Evolutionary conservation across 1,139 yeast genomes (phyloP), one percentile per base, ranked within the genome.

Genomic region (Yamadazyma epiphylla): DNA sequence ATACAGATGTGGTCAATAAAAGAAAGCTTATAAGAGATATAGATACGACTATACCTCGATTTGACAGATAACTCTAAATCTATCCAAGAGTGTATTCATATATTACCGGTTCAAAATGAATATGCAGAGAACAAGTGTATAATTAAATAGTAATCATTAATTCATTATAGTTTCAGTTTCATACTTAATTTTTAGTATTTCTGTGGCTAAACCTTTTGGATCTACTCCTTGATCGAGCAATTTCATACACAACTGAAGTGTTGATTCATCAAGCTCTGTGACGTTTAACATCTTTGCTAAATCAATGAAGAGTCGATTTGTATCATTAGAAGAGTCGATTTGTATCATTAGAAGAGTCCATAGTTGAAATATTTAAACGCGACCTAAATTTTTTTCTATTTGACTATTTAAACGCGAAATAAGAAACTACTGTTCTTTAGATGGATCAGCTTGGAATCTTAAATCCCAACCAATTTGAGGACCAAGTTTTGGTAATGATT

Each of bases 381-480:
- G 24, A 22, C 16, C 14, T 25, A 25, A 5, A 11, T 11, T 25
- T 15, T 21, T 11, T 19, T 24, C 27, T n/a, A 15, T 15, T 10
- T 25, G 24, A 22, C 20, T 17, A 17, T 17, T 17, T 17, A 17
- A 19, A 19, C 14, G 15, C 29, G 13, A 25, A 31, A n/a, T n/a
- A n/a, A n/a, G n/a, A n/a, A n/a, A n/a, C 15, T 15, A 15, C 13
- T 10, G 20, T 10, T 17, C 20, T 10, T 65, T 64, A 16, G 68
- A 48, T 30, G 74, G 74, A 43, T 67, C 73, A 27, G 58, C 64
- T 51, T 84, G 91, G 48, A 91, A 91, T 59, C 98, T 77, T 54
- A 91, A 72, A 57, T 91, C 97, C 98, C 98, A 91, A 47, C 83
- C 91, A 53, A 91, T 89, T 57, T 80, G 57, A 30, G 91, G 94